Percentiles rank a stretch among this genome's conserved stretches.
These are phyloP conservation scores for Nigrospora sphaerica DNA, from an alignment of 2,329 filamentous ascomycete species.

Conservation along the genomic window DNA sequence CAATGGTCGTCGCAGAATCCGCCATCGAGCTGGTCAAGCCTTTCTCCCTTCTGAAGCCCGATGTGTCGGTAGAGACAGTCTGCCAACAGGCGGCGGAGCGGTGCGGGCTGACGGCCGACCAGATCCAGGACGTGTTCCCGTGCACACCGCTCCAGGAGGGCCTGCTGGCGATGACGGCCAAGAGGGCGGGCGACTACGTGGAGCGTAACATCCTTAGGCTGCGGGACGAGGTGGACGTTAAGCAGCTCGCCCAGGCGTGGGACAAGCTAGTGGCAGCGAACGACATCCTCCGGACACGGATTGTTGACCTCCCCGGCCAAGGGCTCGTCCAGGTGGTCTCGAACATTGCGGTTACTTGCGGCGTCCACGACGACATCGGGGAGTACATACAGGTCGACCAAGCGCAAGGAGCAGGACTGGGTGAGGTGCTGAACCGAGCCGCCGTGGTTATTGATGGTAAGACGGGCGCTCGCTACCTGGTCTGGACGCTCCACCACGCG, in stretches of 20 bases:
- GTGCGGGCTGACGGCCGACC: neutral
- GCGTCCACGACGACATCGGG: too few relatives aligned
- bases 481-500: neutral
- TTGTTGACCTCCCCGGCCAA: neutral
- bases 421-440: conserved; percentile 9
- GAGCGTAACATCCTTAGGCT: conserved; percentile 7
- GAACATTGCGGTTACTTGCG: too few relatives aligned
- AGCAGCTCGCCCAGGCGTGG: neutral
- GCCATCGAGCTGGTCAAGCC: too few relatives aligned
- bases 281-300: neutral
- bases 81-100: too few relatives aligned
- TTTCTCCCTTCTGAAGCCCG: too few relatives aligned
- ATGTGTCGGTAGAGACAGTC: too few relatives aligned
- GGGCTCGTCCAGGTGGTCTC: conserved; percentile 10
- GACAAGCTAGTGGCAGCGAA: neutral
- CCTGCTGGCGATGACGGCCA: conserved; percentile 17
- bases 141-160: conserved; percentile 20
- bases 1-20: too few relatives aligned
- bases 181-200: conserved; percentile 18
- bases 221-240: neutral
- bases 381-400: too few relatives aligned
- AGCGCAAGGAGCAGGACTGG: conserved; percentile 29
- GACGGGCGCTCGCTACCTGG: neutral
- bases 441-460: neutral
- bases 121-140: conserved; percentile 16